Base-by-base conservation (phyloP, 169 alveolate species). In the Besnoitia besnoiti region DNA sequence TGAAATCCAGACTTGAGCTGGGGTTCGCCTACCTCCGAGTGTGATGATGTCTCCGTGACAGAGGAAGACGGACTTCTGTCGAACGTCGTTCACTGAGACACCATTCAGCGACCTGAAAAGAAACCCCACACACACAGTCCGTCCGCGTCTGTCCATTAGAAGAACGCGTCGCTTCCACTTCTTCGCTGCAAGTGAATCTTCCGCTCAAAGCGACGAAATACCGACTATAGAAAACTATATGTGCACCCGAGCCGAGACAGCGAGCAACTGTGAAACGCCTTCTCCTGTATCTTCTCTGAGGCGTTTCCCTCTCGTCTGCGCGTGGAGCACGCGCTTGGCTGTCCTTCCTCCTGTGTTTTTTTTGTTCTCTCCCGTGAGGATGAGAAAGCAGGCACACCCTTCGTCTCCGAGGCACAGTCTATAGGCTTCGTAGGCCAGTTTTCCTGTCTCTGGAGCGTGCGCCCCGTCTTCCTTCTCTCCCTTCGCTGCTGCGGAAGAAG, bases 1-100 rank as follows among this genome's bases (percentile, higher is more conserved):
- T 19, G 19, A 19, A 10, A 50, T 14, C 30, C 62, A 50, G 62
- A 10, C 10, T 10, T 19, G n/a, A n/a, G n/a, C n/a, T n/a, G 67
- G n/a, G 10, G 40, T 3, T 24, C 40, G 10, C 80, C 21, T 42
- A 67, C 80, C 80, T 37, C 80, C 80, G 80, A 67, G 80, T 30
- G 80, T 67, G 80, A 67, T n/a, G 44, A 67, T 67, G 44, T 67
- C 80, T 10, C 80, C 80, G n/a, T 67, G 47, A 42, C 80, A 42
- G n/a, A 67, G 80, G 80, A 67, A 30, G n/a, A 42, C 80, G 21
- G 80, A 16, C 46, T 10, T 5, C 10, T 33, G 47, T 37, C 80
- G 80, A 19, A 67, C 44, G 80, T 67, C 80, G 80, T 67, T 67
- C 46, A 67, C 80, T 37, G 44, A 19, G 12, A 67, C 80, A 1